phyloP scores from a whole-genome alignment of 306 rosid genomes.

The Quercus ilex region DNA sequence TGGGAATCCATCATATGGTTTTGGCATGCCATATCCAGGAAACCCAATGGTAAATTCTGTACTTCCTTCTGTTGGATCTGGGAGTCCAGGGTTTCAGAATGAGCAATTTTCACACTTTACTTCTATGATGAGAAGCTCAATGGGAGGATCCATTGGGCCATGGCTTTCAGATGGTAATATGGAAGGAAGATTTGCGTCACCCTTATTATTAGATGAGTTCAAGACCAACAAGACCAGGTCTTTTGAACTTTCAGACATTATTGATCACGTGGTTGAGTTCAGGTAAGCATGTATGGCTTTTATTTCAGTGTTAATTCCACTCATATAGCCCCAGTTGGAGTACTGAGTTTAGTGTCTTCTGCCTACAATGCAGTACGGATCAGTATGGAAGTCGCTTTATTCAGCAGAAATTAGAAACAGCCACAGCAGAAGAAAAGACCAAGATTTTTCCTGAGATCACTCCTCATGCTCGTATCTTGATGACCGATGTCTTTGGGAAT shows the following conservation, averaged over 20 bases:
- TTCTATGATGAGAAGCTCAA: constrained; percentile 65
- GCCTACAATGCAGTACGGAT: constrained; percentile 71
- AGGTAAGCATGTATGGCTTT: constrained; percentile 46
- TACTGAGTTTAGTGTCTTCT: constrained; percentile 23
- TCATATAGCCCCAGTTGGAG: constrained; percentile 19
- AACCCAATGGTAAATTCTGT: constrained; percentile 44
- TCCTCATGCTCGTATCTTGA: constrained; percentile 85
- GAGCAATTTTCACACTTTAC: constrained; percentile 43
- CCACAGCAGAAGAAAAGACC: constrained; percentile 71
- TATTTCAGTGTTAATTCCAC: constrained; percentile 12
- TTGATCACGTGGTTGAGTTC: constrained; percentile 78
- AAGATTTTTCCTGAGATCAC: constrained; percentile 82
- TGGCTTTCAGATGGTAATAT: constrained; percentile 57
- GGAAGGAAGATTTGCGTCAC: constrained; percentile 58
- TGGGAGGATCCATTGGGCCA: constrained; percentile 57
- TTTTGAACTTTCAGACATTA: constrained; percentile 84
- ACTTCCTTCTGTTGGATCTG: constrained; percentile 61
- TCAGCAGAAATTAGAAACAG: constrained; percentile 92
- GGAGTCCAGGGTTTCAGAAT: constrained; percentile 58
- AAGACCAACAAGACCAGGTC: constrained; percentile 81
- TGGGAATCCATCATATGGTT: constrained; percentile 61
- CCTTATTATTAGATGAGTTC: constrained; percentile 84
- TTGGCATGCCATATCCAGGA: constrained; percentile 64
- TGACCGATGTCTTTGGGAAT: constrained; percentile 96
- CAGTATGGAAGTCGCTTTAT: constrained; percentile 99